A percentile compares a stretch with the other conserved stretches of the same genome.
Evolutionary conservation across 2,329 filamentous ascomycete genomes (phyloP).

Genomic region (Mycosphaerella sp.): DNA sequence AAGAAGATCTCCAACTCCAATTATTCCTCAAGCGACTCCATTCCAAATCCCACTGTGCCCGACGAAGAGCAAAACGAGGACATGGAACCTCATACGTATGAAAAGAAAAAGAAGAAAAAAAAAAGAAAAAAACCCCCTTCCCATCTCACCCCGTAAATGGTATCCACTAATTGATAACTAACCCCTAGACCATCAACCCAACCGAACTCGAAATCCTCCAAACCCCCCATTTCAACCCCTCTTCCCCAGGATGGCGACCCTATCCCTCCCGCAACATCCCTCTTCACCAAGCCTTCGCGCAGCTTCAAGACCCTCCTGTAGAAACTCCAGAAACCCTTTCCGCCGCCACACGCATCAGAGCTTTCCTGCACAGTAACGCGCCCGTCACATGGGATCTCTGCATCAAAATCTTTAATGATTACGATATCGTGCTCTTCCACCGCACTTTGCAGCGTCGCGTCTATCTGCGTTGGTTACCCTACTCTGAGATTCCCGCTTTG

Average conservation of each 20-base stretch:
- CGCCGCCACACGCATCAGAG: not conserved
- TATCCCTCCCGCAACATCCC: not conserved
- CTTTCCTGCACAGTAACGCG: not conserved
- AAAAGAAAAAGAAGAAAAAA: too few relatives aligned
- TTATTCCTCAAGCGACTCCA: not conserved
- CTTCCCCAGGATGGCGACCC: not conserved
- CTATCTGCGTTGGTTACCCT: conserved; percentile 3
- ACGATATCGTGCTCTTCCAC: conserved; percentile 13
- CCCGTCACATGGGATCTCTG: conserved; percentile 8
- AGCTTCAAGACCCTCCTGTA: not conserved
- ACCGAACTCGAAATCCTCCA: conserved; percentile 5
- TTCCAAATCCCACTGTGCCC: not conserved
- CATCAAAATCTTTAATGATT: conserved; percentile 17
- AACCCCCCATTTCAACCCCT: not conserved
- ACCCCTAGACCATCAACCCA: not conserved
- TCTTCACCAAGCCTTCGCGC: conserved; percentile 3
- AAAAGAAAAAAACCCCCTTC: too few relatives aligned
- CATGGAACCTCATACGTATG: conserved; percentile 1
- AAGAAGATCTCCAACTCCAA: not conserved
- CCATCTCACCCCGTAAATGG: too few relatives aligned
- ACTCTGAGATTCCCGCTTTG: not conserved
- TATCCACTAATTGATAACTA: too few relatives aligned
- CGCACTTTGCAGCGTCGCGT: conserved; percentile 10
- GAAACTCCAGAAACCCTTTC: not conserved
- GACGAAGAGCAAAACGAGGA: not conserved